A percentile compares a stretch with the other conserved stretches of the same genome.
These are phyloP conservation scores for Trypanosoma cruzi DNA, from an alignment of 208 protist species.

Conservation along the genomic window DNA sequence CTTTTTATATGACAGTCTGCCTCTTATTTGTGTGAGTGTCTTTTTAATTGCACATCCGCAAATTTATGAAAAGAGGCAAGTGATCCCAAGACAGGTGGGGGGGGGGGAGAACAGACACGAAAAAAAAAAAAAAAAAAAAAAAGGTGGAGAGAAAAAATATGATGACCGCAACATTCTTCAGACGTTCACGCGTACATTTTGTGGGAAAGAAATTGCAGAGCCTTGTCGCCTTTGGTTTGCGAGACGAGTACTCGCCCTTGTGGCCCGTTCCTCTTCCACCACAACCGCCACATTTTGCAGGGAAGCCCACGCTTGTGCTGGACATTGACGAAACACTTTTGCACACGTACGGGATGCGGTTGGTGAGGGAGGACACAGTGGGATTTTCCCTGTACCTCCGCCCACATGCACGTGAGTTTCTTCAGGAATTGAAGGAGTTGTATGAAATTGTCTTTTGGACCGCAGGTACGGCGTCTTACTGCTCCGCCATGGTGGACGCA, in stretches of 20 bases:
- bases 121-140: background rate
- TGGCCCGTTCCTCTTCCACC: conserved; percentile 79
- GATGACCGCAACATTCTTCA: background rate
- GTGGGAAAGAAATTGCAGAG: conserved; percentile 29
- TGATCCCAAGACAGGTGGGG: background rate
- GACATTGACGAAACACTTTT: conserved; percentile 90
- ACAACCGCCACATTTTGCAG: conserved; percentile 35
- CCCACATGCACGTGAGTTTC: conserved; percentile 75
- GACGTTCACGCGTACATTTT: background rate
- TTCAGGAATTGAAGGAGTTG: conserved; percentile 66
- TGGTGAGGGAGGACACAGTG: conserved; percentile 18
- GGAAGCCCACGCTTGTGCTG: conserved; percentile 80
- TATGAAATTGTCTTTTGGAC: conserved; percentile 93
- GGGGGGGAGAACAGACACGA: no score
- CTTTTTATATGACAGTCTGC: no score
- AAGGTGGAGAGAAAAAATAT: background rate
- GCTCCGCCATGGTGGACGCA: conserved; percentile 68
- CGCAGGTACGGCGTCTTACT: conserved; percentile 83
- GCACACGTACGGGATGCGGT: conserved; percentile 64
- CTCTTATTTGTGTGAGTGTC: no score
- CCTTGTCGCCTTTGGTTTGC: conserved; percentile 53
- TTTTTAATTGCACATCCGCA: no score
- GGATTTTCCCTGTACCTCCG: conserved; percentile 59
- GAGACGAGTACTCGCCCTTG: conserved; percentile 47
- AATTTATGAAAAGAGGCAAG: background rate